Base-by-base conservation (phyloP, 139 green algal species). In the Chlamydomonas eustigma region DNA sequence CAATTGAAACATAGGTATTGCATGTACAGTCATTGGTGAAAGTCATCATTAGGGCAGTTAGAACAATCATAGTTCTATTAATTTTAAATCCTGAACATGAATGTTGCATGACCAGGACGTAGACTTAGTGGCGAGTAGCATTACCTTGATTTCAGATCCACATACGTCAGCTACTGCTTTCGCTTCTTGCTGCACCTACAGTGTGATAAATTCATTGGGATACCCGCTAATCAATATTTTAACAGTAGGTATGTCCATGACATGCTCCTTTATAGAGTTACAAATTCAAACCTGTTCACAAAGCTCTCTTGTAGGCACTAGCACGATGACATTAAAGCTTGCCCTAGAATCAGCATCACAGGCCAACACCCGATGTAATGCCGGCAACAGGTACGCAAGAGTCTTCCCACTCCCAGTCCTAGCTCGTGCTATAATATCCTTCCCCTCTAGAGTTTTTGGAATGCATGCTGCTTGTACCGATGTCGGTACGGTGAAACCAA, bases 271-370 rank as follows among this genome's bases (percentile, higher is more conserved):
- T n/a, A n/a, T n/a, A n/a, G n/a, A n/a, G n/a, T n/a, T n/a, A n/a
- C n/a, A n/a, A n/a, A n/a, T 22, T 32, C 52, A 24, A 32, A 92
- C 90, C 90, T 98, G 95, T 74, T 97, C 87, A 66, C 89, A 97
- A 0, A 99, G 88, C 84, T 99, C 95, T 0, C 92, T 81, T 4
- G 95, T 98, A 18, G 95, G 95, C 28, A 97, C 94, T 24, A 98
- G 81, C 3, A 99, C 64, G 2, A 96, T 78, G 24, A 84, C 88
- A 38, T 90, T 87, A 82, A 91, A 95, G 71, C 88, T 90, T 31
- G 83, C 85, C 6, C 83, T 80, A 50, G 58, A 77, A 64, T 50
- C 37, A 25, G 34, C 72, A 50, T 79, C 71, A 37, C 63, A 34
- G 67, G n/a, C 51, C 84, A 95, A 71, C 1, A 97, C 71, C 2